These are phyloP conservation scores for Alternaria gaisen DNA, from an alignment of 2,329 filamentous ascomycete species.

Conservation along the genomic window DNA sequence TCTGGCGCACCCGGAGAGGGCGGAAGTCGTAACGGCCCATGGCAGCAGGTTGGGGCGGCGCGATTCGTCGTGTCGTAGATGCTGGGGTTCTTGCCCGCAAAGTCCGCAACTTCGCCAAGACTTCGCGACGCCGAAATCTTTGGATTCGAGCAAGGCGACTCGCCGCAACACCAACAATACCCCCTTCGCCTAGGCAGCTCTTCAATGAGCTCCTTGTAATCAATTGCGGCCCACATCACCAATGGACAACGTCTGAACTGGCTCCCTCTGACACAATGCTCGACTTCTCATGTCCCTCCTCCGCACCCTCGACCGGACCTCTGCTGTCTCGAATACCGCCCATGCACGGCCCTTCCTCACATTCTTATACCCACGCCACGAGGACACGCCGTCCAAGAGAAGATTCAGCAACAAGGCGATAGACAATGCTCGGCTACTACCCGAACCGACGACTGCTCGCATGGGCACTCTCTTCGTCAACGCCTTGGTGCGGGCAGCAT, in stretches of 20 bases:
- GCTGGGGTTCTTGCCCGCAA: conserved; percentile 12
- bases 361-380: conserved; percentile 44
- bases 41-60: conserved; percentile 18
- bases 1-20: conserved; percentile 62
- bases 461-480: conserved; percentile 64
- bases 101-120: conserved; percentile 18
- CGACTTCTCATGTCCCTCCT: conserved; percentile 70
- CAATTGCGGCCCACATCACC: conserved; percentile 8
- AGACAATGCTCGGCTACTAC: conserved; percentile 17
- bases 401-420: conserved; percentile 30
- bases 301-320: conserved; percentile 63
- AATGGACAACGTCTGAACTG: conserved; percentile 29
- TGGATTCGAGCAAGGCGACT: conserved; percentile 3
- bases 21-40: conserved; percentile 64
- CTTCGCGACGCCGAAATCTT: conserved; percentile 22
- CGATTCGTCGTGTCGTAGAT: conserved; percentile 15
- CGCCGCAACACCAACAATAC: conserved; percentile 11
- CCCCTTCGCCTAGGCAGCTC: conserved; percentile 5
- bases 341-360: conserved; percentile 38
- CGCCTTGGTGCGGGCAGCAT: conserved; percentile 62
- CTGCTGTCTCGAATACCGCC: conserved; percentile 58
- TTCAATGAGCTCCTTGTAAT: conserved; percentile 30
- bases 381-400: conserved; percentile 18
- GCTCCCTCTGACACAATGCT: conserved; percentile 63
- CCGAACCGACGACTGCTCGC: conserved; percentile 20